Evolutionary conservation across 2,329 filamentous ascomycete species (phyloP), one percentile per base, ranked within the genome.

Genomic region (Exophiala spinifera): DNA sequence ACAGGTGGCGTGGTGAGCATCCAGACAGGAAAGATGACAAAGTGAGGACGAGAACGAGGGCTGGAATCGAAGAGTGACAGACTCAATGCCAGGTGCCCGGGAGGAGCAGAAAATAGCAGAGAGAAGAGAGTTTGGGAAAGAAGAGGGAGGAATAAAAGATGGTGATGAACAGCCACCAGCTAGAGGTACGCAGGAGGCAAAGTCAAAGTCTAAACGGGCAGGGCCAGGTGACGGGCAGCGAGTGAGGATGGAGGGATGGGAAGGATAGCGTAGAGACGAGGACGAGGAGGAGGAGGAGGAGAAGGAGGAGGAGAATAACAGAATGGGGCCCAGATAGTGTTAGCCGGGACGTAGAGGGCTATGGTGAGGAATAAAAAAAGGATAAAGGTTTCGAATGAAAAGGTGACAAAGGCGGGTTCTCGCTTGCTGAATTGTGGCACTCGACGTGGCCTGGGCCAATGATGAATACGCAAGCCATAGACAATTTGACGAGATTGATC

Each of bases 401-500:
- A n/a, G n/a, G n/a, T n/a, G n/a, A n/a, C n/a, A 40, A n/a, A 25
- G 17, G 55, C 50, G 55, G 55, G 46, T 53, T 50, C 47, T 57
- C 55, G 55, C 55, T 57, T 57, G 50, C 53, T n/a, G 25, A 21
- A 23, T 44, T 42, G 50, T 53, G 55, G 55, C 55, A 53, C 55
- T 37, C 45, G 28, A 11, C 37, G 20, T 19, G 40, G n/a, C n/a
- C 19, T 15, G 15, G 39, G 10, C 42, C 49, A 53, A 52, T 53
- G 34, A 31, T 46, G 54, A 37, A 56, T 53, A 49, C 42, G 44
- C 25, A 14, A 17, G 19, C 14, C 21, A 21, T 44, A 44, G 42
- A 20, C 19, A 44, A 44, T 44, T 48, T 54, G 44, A 48, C 47
- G 43, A 57, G 55, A 57, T 54, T 57, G 45, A 31, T n/a, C 15